Evolutionary conservation across 2,329 filamentous ascomycete genomes (phyloP), one percentile per base, ranked within the genome.

Genomic region (Endothia cerciana): DNA sequence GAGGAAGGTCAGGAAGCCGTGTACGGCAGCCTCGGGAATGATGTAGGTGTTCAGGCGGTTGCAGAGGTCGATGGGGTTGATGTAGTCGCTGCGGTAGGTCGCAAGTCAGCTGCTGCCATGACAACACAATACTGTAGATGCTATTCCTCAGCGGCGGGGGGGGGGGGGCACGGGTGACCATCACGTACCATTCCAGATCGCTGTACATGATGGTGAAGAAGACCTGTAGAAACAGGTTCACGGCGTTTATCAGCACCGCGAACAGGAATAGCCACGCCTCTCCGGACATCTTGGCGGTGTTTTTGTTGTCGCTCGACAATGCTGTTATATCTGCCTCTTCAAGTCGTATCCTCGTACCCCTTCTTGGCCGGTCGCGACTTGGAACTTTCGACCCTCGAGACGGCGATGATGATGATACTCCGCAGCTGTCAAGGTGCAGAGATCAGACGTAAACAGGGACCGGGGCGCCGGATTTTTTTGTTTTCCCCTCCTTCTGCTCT

Each of bases 171-270:
- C 33, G 47, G 49, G 53, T 60, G n/a, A n/a, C 25, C 19, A 30
- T 28, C 10, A 60, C 65, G 76, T 84, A 97, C 94, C 95, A 99
- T 91, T 99, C 95, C 75, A 99, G 83, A 86, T 99, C 95, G 81
- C 93, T 97, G 84, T 98, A 99, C 96, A 99, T 99, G 78, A 99
- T 99, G 66, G 95, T 99, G 85, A 99, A 99, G 87, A 99, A 99
- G 74, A 99, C 95, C 84, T 99, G 96, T 66, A 99, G 87, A 82
- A 99, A 99, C 77, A 99, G 88, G 86, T 99, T 99, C 88, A 99
- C 94, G 84, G 95, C 95, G 85, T 99, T 99, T 85, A 99, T 96
- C 79, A 99, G 87, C 81, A 99, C 96, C 82, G 94, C 90, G 81
- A 99, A 87, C 75, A 99, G 89, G 85, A 96, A 99, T 79, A 99